Evolutionary conservation across 345 rosid species (phyloP).

Genomic region (Nephelium lappaceum): DNA sequence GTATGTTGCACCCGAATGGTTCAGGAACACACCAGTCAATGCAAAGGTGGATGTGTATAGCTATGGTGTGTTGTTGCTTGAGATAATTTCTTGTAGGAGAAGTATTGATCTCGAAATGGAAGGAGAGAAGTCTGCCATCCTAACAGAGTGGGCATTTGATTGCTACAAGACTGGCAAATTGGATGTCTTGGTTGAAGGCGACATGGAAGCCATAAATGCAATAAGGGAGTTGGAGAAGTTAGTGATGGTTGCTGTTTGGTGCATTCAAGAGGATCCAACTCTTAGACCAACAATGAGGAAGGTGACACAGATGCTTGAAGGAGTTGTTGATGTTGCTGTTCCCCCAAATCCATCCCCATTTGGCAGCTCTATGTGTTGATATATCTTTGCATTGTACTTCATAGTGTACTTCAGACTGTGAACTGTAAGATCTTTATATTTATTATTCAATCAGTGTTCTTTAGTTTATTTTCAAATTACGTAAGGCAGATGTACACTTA

Average conservation of each 20-base stretch:
- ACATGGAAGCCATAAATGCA: constrained; percentile 22
- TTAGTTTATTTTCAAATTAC: neutral
- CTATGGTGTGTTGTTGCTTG: constrained; percentile 45
- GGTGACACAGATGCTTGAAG: constrained; percentile 52
- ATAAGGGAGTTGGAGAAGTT: constrained; percentile 20
- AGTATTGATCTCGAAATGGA: constrained; percentile 13
- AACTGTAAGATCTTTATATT: neutral
- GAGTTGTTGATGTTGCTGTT: constrained; percentile 33
- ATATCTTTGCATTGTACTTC: too few species aligned
- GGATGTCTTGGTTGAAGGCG: constrained; percentile 30
- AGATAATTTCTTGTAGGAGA: constrained; percentile 39
- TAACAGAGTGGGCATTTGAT: constrained; percentile 40
- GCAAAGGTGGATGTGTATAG: constrained; percentile 51
- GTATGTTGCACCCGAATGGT: constrained; percentile 58
- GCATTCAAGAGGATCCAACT: constrained; percentile 43
- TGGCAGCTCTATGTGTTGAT: neutral
- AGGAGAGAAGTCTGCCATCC: constrained; percentile 29
- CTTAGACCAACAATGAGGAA: constrained; percentile 42
- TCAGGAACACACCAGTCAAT: constrained; percentile 40
- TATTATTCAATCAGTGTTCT: neutral
- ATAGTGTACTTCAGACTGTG: too few species aligned
- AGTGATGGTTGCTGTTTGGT: constrained; percentile 47
- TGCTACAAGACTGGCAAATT: constrained; percentile 35
- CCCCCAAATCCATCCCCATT: constrained; percentile 39
- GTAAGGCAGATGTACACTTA: too few species aligned